Evolutionary conservation across 2,329 filamentous ascomycete genomes (phyloP), one percentile per base, ranked within the genome.

Genomic region (Fusarium poae): DNA sequence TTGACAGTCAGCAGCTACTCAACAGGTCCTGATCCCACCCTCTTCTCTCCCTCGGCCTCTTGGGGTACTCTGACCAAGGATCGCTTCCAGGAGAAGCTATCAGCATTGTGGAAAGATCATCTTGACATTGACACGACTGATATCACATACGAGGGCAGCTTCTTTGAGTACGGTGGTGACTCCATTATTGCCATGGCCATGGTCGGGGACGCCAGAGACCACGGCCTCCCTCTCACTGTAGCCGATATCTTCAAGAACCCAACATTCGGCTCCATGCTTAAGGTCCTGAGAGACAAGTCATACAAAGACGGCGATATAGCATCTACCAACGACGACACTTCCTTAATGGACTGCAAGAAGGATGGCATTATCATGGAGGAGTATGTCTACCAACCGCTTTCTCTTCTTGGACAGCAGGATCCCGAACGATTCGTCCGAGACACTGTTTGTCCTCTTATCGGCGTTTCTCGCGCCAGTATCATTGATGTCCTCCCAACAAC

Each of bases 201-300:
- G 65, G 69, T 65, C 0, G 54, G 69, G 29, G 58, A 53, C 11
- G 69, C 69, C 3, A 61, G 57, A 27, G 65, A 65, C 5, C 20
- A 55, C 3, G 48, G 65, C 12, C 16, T 72, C 9, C 37, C 65
- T 1, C 68, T 72, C 11, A 70, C 56, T 1, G 69, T 72, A 7
- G 65, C 69, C 3, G 68, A 72, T n/a, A 61, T 72, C 30, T 72
- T 72, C 4, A 71, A 67, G n/a, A 69, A 58, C 35, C 68, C 68
- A 1, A 42, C 35, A 1, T 70, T 70, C 6, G 62, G 66, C 2
- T 50, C 53, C 0, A 49, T 70, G 67, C 40, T 70, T 3, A 35
- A 70, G 18, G 54, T 35, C 3, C 46, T 70, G 8, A 35, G 34
- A 7, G 67, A 59, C 12, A 62, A 44, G 20, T 51, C 51, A 10